Evolutionary conservation across 305 asterid species (phyloP).

Genomic region (Lippia alba): DNA sequence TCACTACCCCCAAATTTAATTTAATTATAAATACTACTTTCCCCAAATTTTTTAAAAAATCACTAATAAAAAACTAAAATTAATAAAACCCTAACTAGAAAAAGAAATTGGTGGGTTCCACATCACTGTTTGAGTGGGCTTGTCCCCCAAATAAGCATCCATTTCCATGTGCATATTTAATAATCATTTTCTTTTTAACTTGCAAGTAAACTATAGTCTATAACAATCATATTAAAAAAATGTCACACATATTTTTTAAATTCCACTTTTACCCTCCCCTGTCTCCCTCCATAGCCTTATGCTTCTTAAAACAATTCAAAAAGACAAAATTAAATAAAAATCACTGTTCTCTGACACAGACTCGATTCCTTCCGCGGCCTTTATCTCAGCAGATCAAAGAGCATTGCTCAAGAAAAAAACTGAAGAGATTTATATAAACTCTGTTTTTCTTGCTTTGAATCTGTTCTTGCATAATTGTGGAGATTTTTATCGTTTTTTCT

Average conservation of each 20-base stretch:
- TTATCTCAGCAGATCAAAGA: constrained; percentile 64
- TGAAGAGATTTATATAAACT: not conserved
- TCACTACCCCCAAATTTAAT: no score
- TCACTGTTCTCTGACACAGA: constrained; percentile 49
- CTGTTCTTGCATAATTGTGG: not conserved
- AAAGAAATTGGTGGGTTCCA: constrained; percentile 40
- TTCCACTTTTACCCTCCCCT: constrained; percentile 48
- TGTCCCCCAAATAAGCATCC: constrained; percentile 44
- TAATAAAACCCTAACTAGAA: constrained; percentile 25
- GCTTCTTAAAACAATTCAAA: constrained; percentile 34
- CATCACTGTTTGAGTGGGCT: constrained; percentile 40
- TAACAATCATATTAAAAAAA: no score
- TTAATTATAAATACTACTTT: no score
- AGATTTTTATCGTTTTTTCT: not conserved
- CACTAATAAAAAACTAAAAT: not conserved
- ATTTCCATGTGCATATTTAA: constrained; percentile 51
- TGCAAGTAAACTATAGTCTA: not conserved
- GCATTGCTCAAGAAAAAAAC: constrained; percentile 11
- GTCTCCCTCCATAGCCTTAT: constrained; percentile 37
- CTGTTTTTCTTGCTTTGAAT: no score
- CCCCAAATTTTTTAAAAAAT: not conserved
- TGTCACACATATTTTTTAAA: not conserved
- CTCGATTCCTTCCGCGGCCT: constrained; percentile 64
- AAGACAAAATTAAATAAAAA: constrained; percentile 40
- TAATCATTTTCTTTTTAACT: constrained; percentile 21